phyloP scores from a whole-genome alignment of 2,329 filamentous ascomycete genomes.

The Parasarocladium wereldwijsianum region DNA sequence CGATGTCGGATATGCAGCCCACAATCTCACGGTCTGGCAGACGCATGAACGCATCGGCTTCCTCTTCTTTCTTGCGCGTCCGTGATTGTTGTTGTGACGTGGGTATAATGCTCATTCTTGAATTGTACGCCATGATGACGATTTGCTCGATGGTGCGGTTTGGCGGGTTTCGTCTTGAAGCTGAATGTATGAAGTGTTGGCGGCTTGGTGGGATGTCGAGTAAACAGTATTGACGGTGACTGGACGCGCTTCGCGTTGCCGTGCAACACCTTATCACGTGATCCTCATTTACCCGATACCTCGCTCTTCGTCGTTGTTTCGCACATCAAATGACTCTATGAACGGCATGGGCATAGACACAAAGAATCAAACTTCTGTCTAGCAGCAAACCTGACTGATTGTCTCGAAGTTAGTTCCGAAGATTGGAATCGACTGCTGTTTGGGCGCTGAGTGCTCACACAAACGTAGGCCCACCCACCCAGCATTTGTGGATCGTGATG shows the following conservation, averaged over 20 bases:
- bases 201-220: background rate
- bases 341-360: no score
- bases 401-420: no score
- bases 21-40: slow-evolving; percentile 68
- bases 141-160: no score
- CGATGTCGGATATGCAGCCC: slow-evolving; percentile 93
- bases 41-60: slow-evolving; percentile 44
- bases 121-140: slow-evolving; percentile 42
- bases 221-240: no score
- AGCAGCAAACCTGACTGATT: no score
- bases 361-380: no score
- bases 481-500: no score
- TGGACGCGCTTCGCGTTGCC: no score
- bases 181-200: background rate
- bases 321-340: background rate
- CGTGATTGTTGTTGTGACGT: slow-evolving; percentile 33
- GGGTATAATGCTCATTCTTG: slow-evolving; percentile 46
- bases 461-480: no score
- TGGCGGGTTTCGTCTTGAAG: background rate
- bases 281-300: background rate
- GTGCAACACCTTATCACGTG: no score
- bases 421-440: no score
- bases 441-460: no score
- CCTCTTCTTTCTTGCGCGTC: slow-evolving; percentile 42
- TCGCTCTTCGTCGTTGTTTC: background rate